Percentiles rank a stretch among this genome's conserved stretches.
Conservation (phyloP, 495 filamentous ascomycete species). For the Elaphomyces granulatus region DNA sequence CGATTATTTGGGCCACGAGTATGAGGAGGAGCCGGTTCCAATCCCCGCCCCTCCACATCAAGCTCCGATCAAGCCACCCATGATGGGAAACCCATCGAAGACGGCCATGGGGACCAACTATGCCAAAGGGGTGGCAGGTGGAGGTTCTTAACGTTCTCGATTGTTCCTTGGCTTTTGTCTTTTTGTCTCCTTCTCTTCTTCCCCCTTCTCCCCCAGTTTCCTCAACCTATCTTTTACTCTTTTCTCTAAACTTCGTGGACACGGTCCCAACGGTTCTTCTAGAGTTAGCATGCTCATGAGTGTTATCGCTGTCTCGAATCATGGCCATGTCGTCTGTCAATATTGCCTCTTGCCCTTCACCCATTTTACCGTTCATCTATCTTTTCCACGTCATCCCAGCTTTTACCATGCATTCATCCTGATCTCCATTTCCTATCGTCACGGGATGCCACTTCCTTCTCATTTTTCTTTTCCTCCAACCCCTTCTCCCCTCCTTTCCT, state of each 20-base stretch:
- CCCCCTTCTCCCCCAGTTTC: slow-evolving; percentile 10
- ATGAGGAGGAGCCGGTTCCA: slow-evolving; percentile 36
- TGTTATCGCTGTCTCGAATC: not conserved
- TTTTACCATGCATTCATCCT: no score
- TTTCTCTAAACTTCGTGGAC: slow-evolving; percentile 3
- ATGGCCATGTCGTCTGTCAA: not conserved
- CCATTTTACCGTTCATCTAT: no score
- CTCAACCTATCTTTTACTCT: no score
- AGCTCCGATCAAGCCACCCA: slow-evolving; percentile 20
- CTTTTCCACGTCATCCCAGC: no score
- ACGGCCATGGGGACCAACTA: slow-evolving; percentile 9
- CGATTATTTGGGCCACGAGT: slow-evolving; percentile 39
- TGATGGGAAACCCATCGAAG: slow-evolving; percentile 18
- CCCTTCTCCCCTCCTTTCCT: slow-evolving; percentile 5
- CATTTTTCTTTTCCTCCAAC: slow-evolving; percentile 1
- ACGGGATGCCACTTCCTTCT: no score
- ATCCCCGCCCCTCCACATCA: slow-evolving; percentile 22
- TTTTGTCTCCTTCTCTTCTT: slow-evolving; percentile 12
- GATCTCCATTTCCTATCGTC: no score
- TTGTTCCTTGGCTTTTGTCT: slow-evolving; percentile 1
- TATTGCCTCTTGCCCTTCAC: not conserved
- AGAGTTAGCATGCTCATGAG: no score
- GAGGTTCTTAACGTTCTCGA: slow-evolving; percentile 17
- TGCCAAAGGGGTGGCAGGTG: slow-evolving; percentile 15
- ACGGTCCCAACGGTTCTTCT: not conserved